Conservation (phyloP, 2,329 filamentous ascomycete genomes). For the Phyllosticta paracitricarpa region DNA sequence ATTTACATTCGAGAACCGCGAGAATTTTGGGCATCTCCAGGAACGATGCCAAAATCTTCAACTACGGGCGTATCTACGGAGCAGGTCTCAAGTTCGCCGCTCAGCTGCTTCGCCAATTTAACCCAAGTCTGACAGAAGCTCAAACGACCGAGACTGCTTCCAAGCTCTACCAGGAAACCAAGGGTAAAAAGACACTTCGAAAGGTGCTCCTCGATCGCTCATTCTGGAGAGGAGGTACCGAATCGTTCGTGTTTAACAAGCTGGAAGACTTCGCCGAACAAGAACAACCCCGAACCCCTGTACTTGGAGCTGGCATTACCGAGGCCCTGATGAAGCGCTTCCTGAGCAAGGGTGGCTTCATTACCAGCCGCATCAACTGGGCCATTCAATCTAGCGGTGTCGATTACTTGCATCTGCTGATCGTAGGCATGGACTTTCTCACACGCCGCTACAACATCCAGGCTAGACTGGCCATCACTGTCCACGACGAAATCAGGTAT, state of each 20-base stretch:
- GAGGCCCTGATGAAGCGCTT: conserved; percentile 85
- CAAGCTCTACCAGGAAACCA: conserved; percentile 79
- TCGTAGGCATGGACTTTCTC: conserved; percentile 91
- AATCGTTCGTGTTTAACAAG: conserved; percentile 97
- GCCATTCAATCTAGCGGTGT: conserved; percentile 96
- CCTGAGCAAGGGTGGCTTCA: conserved; percentile 80
- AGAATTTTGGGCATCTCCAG: conserved; percentile 85
- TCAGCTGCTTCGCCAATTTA: conserved; percentile 86
- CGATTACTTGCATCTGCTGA: conserved; percentile 89
- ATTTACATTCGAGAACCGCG: conserved; percentile 89
- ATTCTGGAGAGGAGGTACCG: conserved; percentile 94
- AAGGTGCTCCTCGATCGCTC: conserved; percentile 60
- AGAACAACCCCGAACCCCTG: conserved; percentile 78
- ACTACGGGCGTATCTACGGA: conserved; percentile 98
- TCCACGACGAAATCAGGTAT: conserved; percentile 96
- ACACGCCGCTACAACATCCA: conserved; percentile 74
- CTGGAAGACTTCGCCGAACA: conserved; percentile 97
- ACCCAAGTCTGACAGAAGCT: conserved; percentile 68
- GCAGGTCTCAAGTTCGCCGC: conserved; percentile 89
- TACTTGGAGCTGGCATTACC: conserved; percentile 89
- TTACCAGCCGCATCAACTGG: conserved; percentile 98
- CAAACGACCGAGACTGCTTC: conserved; percentile 68
- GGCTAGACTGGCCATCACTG: conserved; percentile 81
- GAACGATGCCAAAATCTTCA: conserved; percentile 95
- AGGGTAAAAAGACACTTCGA: conserved; percentile 73